These are phyloP conservation scores for Isabelozyma rhagii DNA, from an alignment of 805 yeast genomes.

Conservation along the genomic window DNA sequence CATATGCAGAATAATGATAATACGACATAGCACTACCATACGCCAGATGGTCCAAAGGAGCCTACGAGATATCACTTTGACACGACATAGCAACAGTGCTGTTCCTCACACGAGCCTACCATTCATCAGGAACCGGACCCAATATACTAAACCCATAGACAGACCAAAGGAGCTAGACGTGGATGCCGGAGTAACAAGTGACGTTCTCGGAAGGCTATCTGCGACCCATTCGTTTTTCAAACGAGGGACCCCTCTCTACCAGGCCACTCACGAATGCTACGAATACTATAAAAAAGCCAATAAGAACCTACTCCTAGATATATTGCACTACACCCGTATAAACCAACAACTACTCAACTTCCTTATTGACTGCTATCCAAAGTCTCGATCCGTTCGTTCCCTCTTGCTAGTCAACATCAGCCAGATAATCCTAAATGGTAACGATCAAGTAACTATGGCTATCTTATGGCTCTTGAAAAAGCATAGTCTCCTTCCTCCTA, in stretches of 20 bases:
- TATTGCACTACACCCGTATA: conserved; percentile 13
- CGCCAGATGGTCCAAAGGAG: no score
- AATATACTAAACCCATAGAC: no score
- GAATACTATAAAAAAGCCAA: conserved; percentile 8
- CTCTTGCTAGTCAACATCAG: conserved; percentile 15
- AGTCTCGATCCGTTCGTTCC: conserved; percentile 15
- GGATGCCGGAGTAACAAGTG: background rate
- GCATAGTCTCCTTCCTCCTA: background rate
- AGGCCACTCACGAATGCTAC: conserved; percentile 11
- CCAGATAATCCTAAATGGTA: background rate
- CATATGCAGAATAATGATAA: background rate
- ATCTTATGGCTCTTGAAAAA: background rate
- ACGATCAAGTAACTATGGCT: background rate
- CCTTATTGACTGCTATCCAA: conserved; percentile 9
- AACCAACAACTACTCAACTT: conserved; percentile 15
- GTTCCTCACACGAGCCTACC: no score
- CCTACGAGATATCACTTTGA: no score
- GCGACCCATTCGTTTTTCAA: background rate
- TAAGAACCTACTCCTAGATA: conserved; percentile 15
- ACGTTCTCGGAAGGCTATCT: background rate
- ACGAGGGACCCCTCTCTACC: conserved; percentile 4
- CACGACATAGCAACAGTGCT: no score
- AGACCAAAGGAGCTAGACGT: background rate
- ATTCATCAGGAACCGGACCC: no score
- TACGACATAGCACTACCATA: background rate